Percentiles rank a stretch among this genome's conserved stretches.
Evolutionary conservation across 2,329 filamentous ascomycete genomes (phyloP).

Genomic region (Fusarium subglutinans): DNA sequence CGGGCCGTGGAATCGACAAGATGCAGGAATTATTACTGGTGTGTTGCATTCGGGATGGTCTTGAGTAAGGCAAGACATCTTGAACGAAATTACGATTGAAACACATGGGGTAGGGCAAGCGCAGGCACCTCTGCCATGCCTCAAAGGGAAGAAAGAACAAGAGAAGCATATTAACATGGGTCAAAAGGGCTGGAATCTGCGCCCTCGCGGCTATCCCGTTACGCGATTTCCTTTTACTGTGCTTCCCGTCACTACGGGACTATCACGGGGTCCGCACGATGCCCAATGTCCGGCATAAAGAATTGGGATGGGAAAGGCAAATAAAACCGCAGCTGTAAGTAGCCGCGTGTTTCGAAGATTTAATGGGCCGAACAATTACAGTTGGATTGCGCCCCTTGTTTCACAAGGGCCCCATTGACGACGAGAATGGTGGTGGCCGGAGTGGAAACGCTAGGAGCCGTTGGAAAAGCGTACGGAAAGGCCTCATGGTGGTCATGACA

Average conservation of each 20-base stretch:
- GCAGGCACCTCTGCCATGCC: not conserved
- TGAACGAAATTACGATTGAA: constrained; percentile 14
- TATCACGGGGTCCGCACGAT: constrained; percentile 11
- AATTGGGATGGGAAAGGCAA: constrained; percentile 15
- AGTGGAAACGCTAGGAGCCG: constrained; percentile 24
- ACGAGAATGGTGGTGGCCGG: constrained; percentile 27
- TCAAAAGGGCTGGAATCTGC: constrained; percentile 29
- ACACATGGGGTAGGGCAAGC: not conserved
- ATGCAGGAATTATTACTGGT: constrained; percentile 18
- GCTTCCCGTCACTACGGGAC: constrained; percentile 17
- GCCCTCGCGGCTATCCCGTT: constrained; percentile 21
- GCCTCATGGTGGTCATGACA: constrained; percentile 22
- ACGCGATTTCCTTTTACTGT: constrained; percentile 24
- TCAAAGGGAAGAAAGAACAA: not conserved
- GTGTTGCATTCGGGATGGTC: constrained; percentile 14
- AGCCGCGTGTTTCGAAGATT: constrained; percentile 40
- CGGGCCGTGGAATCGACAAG: constrained; percentile 15
- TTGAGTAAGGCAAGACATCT: constrained; percentile 19
- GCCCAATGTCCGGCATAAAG: constrained; percentile 21
- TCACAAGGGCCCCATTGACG: constrained; percentile 31
- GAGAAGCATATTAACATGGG: constrained; percentile 4
- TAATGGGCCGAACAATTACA: constrained; percentile 31
- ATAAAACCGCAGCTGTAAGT: constrained; percentile 25
- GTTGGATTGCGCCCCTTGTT: constrained; percentile 35
- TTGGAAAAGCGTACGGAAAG: constrained; percentile 16